Evolutionary conservation across 257 asterid species (phyloP).

Genomic region (Marsdenia floribunda): DNA sequence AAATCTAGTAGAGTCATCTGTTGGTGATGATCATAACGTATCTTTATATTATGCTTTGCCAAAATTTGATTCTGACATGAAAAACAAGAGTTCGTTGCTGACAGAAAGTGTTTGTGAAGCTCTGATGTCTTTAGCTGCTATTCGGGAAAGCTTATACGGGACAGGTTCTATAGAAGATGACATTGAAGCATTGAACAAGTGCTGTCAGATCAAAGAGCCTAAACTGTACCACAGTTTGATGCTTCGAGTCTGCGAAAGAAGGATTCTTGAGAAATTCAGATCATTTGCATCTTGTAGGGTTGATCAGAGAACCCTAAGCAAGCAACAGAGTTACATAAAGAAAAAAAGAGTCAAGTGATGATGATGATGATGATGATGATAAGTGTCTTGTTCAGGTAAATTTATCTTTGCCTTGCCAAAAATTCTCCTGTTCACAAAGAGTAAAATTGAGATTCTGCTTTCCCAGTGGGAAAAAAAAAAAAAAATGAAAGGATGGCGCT

Average conservation of each 20-base stretch:
- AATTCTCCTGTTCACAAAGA: not conserved
- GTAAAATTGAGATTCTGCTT: not conserved
- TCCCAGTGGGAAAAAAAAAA: not conserved
- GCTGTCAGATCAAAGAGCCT: conserved; percentile 36
- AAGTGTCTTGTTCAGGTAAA: not conserved
- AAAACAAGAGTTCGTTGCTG: conserved; percentile 40
- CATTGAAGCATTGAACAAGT: conserved; percentile 29
- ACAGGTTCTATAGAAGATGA: conserved; percentile 53
- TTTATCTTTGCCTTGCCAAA: not conserved
- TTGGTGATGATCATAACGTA: conserved; percentile 18
- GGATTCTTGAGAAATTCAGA: conserved; percentile 62
- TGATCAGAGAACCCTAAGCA: not conserved
- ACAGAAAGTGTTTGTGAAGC: conserved; percentile 48
- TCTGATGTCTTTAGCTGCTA: conserved; percentile 61
- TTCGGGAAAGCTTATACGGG: conserved; percentile 66
- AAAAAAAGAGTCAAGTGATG: not conserved
- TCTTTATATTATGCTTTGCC: conserved; percentile 20
- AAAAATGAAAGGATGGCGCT: not conserved
- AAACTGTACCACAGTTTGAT: conserved; percentile 53
- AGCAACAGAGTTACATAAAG: not conserved
- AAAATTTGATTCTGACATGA: conserved; percentile 23
- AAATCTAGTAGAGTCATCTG: conserved; percentile 36
- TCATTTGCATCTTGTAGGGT: conserved; percentile 29
- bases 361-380: not conserved
- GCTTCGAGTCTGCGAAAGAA: conserved; percentile 86